Evolutionary conservation across 2,329 filamentous ascomycete species (phyloP), one percentile per base, ranked within the genome.

Genomic region (Bipolaris oryzae): DNA sequence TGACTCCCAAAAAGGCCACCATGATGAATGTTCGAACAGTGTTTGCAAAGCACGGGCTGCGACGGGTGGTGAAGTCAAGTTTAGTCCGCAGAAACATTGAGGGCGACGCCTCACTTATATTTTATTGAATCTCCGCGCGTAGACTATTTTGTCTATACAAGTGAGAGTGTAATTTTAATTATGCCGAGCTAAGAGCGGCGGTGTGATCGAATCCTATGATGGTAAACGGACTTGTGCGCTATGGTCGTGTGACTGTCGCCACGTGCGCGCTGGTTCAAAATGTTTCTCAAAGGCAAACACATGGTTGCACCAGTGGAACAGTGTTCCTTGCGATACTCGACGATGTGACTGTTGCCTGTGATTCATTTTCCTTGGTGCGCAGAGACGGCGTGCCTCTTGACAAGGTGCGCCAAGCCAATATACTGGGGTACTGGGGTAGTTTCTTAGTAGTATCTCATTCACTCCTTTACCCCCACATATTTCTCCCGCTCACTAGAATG

Each of bases 151-250:
- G 18, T 15, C 9, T 38, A 23, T 21, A 7, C 3, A 20, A 34
- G 11, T 21, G 11, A 21, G 13, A 16, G 21, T 16, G 11, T 28
- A 18, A 2, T 3, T 28, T n/a, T 37, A 16, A 37, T 21, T 25
- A 13, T 37, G 25, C n/a, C 9, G 20, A 48, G 34, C 21, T 38
- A 21, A 48, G 15, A 37, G 21, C 34, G 33, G 20, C 33, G 23
- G 45, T 48, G 45, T 48, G 45, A 48, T 34, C 23, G 21, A 35
- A 25, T 28, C 45, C 20, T 33, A 48, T 48, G 45, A 48, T 48
- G 11, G 33, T 15, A 35, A 25, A 23, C 21, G 18, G 33, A 23
- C 33, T 48, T 35, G 38, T 50, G 38, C 11, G 16, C 7, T 13
- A 5, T 42, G 28, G 41, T 54, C 20, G 38, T 54, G 21, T 18